A percentile compares a stretch with the other conserved stretches of the same genome.
Evolutionary conservation across 1,284 basidiomycete species (phyloP).

Genomic region (Termitomyces sp.): DNA sequence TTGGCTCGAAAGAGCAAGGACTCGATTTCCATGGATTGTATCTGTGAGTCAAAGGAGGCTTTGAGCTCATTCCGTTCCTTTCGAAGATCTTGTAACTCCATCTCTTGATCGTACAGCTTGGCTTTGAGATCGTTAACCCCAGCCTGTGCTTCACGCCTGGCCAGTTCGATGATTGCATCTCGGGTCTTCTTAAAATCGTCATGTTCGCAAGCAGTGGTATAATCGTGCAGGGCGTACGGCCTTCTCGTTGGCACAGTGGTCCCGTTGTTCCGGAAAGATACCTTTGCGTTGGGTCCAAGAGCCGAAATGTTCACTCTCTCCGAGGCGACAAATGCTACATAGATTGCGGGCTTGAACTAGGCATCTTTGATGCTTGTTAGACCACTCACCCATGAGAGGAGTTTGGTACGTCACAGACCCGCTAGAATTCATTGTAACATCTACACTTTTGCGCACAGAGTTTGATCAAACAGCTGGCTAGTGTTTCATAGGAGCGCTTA

Average conservation of each 20-base stretch:
- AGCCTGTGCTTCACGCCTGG: neutral
- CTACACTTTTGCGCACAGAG: too few species aligned
- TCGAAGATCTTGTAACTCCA: neutral
- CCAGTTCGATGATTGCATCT: neutral
- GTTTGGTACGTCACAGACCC: neutral
- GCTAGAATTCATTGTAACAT: neutral
- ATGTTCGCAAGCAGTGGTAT: too few species aligned
- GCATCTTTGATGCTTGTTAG: neutral
- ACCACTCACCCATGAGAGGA: neutral
- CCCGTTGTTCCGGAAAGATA: neutral
- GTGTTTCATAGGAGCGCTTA: too few species aligned
- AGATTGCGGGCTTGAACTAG: neutral
- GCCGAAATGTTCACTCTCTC: neutral
- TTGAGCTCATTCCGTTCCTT: neutral
- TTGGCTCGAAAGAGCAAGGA: too few species aligned
- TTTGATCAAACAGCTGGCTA: too few species aligned
- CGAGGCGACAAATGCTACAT: slow-evolving; percentile 2
- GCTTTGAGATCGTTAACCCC: neutral
- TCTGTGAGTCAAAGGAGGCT: too few species aligned
- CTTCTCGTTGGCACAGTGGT: neutral
- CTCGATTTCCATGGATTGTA: too few species aligned
- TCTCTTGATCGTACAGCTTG: neutral
- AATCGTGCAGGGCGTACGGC: too few species aligned
- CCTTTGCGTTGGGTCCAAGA: neutral
- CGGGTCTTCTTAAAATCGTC: neutral